Conservation (phyloP, 2,329 filamentous ascomycete species). For the Trichoderma arundinaceum region DNA sequence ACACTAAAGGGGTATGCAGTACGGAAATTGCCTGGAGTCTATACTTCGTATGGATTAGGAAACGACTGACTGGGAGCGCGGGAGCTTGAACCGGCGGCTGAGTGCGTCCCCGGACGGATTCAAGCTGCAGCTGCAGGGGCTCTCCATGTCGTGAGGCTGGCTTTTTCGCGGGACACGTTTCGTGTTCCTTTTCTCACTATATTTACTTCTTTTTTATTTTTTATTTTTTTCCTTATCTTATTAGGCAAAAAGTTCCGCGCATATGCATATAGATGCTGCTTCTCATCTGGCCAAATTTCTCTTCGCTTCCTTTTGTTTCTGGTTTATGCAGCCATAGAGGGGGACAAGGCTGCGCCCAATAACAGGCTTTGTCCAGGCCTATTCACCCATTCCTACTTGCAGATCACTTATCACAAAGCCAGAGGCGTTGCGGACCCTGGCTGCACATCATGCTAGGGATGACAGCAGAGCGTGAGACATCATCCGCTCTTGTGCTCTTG, state of each 20-base stretch:
- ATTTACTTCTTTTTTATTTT: neutral
- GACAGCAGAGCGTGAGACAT: neutral
- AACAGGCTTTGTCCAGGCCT: neutral
- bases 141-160: neutral
- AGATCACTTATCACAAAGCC: neutral
- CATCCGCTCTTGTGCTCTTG: neutral
- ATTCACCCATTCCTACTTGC: neutral
- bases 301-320: neutral
- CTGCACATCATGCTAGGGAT: constrained; percentile 13
- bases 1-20: neutral
- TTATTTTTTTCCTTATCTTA: neutral
- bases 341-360: constrained; percentile 1
- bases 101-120: constrained; percentile 15
- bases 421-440: neutral
- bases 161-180: neutral
- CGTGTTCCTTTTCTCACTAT: neutral
- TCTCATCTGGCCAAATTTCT: neutral
- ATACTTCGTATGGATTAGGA: neutral
- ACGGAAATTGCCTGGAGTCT: neutral
- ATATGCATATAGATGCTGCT: neutral
- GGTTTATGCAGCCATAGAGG: constrained; percentile 7
- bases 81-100: constrained; percentile 5
- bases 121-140: constrained; percentile 1
- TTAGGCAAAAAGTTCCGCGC: neutral
- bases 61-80: neutral